Conservation (phyloP, 2,329 filamentous ascomycete species). For the Escovopsis weberi region DNA sequence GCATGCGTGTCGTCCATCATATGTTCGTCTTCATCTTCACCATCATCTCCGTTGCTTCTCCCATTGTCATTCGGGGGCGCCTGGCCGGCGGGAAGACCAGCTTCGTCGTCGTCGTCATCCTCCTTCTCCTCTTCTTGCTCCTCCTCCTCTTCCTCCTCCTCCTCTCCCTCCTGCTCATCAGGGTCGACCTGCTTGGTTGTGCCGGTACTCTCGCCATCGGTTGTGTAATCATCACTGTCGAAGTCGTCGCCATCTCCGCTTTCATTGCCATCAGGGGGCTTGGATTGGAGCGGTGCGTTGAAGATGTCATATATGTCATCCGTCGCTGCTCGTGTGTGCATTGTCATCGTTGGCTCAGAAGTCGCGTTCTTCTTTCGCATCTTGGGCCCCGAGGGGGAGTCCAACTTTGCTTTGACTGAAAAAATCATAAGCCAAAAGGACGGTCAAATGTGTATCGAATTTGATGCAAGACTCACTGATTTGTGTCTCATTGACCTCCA, state of each 20-base stretch:
- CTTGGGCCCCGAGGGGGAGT: conserved; percentile 77
- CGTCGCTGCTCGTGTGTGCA: conserved; percentile 87
- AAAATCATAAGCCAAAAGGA: conserved; percentile 14
- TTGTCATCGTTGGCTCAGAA: conserved; percentile 89
- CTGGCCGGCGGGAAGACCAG: conserved; percentile 3
- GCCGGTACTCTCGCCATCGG: conserved; percentile 68
- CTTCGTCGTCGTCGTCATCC: conserved; percentile 19
- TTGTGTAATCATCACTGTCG: conserved; percentile 64
- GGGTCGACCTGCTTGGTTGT: conserved; percentile 53
- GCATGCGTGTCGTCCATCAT: not conserved
- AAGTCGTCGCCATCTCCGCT: conserved; percentile 52
- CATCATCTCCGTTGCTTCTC: not conserved
- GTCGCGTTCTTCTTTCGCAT: conserved; percentile 55
- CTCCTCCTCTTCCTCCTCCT: conserved; percentile 39
- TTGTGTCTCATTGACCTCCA: conserved; percentile 82
- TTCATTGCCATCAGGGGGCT: conserved; percentile 19
- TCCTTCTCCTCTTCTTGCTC: conserved; percentile 1
- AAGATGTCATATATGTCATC: conserved; percentile 98
- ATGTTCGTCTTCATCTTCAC: not conserved
- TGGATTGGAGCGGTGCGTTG: conserved; percentile 51
- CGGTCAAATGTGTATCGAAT: not conserved
- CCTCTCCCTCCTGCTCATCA: conserved; percentile 29
- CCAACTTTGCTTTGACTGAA: conserved; percentile 79
- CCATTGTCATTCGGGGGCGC: not conserved
- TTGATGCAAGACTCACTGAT: conserved; percentile 49